Percentiles rank a stretch among this genome's conserved stretches.
Conservation (phyloP, 2,329 filamentous ascomycete genomes). For the Westerdykella aurantiaca region DNA sequence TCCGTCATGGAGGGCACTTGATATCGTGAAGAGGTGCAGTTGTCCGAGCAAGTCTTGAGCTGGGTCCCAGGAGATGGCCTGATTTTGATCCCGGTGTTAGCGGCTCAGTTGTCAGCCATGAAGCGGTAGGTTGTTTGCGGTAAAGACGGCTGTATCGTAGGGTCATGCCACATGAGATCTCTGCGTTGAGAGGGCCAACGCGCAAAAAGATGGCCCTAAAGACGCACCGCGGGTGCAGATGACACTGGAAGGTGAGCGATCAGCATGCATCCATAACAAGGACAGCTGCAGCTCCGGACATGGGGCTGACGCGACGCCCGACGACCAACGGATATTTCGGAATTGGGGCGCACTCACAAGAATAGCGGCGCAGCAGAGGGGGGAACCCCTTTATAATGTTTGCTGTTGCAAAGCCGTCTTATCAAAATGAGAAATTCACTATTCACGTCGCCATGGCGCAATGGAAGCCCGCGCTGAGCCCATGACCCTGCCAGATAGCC, state of each 20-base stretch:
- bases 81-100: neutral
- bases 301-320: neutral
- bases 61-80: neutral
- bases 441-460: neutral
- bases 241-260: neutral
- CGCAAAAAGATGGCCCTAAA: no score
- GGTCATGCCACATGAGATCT: neutral
- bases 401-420: no score
- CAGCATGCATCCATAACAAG: neutral
- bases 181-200: neutral
- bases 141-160: neutral
- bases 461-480: no score
- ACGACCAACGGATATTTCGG: neutral
- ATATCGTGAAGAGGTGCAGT: neutral
- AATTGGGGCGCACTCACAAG: neutral
- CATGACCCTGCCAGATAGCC: no score
- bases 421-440: no score
- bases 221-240: neutral
- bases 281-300: neutral
- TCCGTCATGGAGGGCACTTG: constrained; percentile 25
- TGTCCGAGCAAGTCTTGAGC: neutral
- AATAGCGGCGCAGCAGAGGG: neutral
- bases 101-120: neutral
- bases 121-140: neutral
- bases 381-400: no score